phyloP scores from a whole-genome alignment of 2,329 filamentous ascomycete genomes.

The Coleophoma cylindrospora region DNA sequence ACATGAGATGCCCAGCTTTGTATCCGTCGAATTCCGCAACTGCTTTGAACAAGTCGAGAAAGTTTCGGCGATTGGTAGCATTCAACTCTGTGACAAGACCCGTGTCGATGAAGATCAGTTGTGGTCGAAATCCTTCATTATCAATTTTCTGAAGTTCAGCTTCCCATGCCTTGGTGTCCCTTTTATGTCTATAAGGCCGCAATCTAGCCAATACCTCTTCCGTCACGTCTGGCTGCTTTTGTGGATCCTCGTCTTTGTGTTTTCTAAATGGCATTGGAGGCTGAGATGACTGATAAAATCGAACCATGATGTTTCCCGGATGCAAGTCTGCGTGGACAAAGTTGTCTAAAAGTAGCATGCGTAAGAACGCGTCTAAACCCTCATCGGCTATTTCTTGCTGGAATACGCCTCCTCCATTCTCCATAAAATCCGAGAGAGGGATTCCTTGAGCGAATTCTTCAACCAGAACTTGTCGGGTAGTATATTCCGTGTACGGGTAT shows the following conservation, averaged over 20 bases:
- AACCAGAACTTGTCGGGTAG: constrained; percentile 84
- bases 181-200: constrained; percentile 60
- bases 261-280: constrained; percentile 55
- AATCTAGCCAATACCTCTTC: constrained; percentile 80
- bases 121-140: constrained; percentile 81
- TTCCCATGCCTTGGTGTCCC: constrained; percentile 66
- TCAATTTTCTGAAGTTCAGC: constrained; percentile 73
- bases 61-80: constrained; percentile 78
- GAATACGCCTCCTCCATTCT: constrained; percentile 87
- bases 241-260: constrained; percentile 28
- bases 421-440: constrained; percentile 82
- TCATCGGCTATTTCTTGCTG: constrained; percentile 93
- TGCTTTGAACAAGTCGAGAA: constrained; percentile 91
- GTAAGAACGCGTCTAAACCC: constrained; percentile 89
- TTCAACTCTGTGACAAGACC: constrained; percentile 94
- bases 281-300: constrained; percentile 82
- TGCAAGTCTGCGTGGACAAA: constrained; percentile 96
- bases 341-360: constrained; percentile 96
- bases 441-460: constrained; percentile 97
- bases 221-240: constrained; percentile 67
- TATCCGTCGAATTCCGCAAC: constrained; percentile 97
- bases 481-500: constrained; percentile 88
- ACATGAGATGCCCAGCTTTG: constrained; percentile 92
- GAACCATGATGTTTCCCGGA: constrained; percentile 98
- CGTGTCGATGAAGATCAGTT: constrained; percentile 96